phyloP scores from a whole-genome alignment of 2,329 filamentous ascomycete species.

The Pseudogymnoascus sp. region DNA sequence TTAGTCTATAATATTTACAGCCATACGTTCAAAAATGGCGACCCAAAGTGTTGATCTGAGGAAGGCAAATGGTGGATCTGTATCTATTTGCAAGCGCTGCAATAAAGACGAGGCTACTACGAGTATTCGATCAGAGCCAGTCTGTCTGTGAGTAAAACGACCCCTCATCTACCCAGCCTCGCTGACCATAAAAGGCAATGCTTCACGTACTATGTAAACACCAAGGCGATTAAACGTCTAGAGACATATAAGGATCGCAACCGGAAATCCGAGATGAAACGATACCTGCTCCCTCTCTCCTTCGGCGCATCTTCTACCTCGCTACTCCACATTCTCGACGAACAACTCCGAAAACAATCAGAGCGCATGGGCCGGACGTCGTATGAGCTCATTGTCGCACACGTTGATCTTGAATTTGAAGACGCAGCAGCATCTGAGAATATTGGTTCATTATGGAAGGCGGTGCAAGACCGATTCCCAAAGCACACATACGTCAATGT shows the following conservation, averaged over 20 bases:
- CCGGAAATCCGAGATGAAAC: conserved; percentile 28
- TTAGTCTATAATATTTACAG: neutral
- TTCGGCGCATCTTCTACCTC: conserved; percentile 73
- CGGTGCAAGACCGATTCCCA: conserved; percentile 52
- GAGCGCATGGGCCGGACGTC: conserved; percentile 54
- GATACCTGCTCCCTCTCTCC: conserved; percentile 70
- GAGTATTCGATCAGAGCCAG: conserved; percentile 26
- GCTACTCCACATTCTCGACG: conserved; percentile 66
- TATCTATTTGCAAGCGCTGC: conserved; percentile 24
- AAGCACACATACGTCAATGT: conserved; percentile 54
- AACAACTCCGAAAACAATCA: conserved; percentile 58
- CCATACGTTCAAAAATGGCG: neutral
- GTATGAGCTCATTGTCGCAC: conserved; percentile 58
- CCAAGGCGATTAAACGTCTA: conserved; percentile 74
- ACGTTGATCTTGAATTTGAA: conserved; percentile 32
- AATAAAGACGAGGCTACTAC: conserved; percentile 22
- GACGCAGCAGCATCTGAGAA: conserved; percentile 15
- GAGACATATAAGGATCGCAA: conserved; percentile 52
- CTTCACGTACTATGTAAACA: conserved; percentile 67
- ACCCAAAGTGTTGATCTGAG: neutral
- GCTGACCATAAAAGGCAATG: conserved; percentile 50
- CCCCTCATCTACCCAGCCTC: neutral
- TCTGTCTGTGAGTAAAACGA: conserved; percentile 24
- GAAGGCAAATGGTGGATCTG: neutral
- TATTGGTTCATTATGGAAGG: conserved; percentile 6